Percentiles rank a stretch among this genome's conserved stretches.
Evolutionary conservation across 2,329 filamentous ascomycete species (phyloP).

Genomic region (Fusarium acutatum): DNA sequence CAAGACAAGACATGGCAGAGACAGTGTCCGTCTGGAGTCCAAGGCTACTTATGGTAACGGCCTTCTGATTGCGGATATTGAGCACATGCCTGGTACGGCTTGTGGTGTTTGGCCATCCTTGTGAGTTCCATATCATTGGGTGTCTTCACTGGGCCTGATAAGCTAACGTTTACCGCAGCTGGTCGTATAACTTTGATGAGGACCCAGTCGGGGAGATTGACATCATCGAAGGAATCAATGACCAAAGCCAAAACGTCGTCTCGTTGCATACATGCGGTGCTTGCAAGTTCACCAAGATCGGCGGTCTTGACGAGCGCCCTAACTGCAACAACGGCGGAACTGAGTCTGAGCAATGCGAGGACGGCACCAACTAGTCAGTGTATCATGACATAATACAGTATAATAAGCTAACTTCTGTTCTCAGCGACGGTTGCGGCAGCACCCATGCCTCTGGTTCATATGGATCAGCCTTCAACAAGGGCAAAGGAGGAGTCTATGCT

Average conservation of each 20-base stretch:
- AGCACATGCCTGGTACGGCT: constrained; percentile 28
- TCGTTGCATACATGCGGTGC: constrained; percentile 69
- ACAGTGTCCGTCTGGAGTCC: constrained; percentile 72
- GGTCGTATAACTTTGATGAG: constrained; percentile 20
- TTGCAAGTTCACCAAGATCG: constrained; percentile 54
- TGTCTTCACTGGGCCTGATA: rapidly evolving
- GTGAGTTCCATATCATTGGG: neutral
- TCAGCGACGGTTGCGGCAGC: constrained; percentile 7
- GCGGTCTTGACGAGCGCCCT: constrained; percentile 48
- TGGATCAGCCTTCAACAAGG: constrained; percentile 30
- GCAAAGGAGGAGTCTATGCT: constrained; percentile 71
- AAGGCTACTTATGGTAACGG: constrained; percentile 68
- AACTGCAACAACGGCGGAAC: constrained; percentile 58
- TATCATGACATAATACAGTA: rapidly evolving
- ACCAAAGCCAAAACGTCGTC: constrained; percentile 62
- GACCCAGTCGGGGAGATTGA: constrained; percentile 69
- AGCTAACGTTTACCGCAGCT: neutral
- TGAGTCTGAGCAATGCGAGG: constrained; percentile 25
- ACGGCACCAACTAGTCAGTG: constrained; percentile 19
- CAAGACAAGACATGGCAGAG: constrained; percentile 46
- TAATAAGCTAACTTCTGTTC: neutral
- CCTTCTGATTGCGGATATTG: constrained; percentile 65
- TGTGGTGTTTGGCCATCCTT: constrained; percentile 34
- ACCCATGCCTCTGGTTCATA: constrained; percentile 2
- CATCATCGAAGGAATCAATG: constrained; percentile 77